Evolutionary conservation across 257 asterid genomes (phyloP), one percentile per base, ranked within the genome.

Genomic region (Solanum pinnatisectum): DNA sequence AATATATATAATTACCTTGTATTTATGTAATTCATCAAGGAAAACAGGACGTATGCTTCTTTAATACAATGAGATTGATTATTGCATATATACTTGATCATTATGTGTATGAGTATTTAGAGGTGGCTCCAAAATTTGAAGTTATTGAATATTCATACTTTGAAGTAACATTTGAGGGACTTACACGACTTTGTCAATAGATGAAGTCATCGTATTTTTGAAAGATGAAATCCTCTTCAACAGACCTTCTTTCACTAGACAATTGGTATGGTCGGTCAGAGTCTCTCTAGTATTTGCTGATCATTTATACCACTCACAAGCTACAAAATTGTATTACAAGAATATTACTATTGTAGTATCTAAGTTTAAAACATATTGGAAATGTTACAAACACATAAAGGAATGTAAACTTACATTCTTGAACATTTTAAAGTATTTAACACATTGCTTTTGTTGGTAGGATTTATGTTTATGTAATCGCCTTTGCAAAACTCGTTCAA

Each of bases 191-290:
- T 81, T 81, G 70, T 30, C 10, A 42, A 81, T 70, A 81, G 0
- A 79, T 79, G n/a, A 44, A 79, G 6, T 81, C 42, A 30, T 49
- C 22, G 3, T 18, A 20, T 30, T 49, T 81, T 49, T 30, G 85
- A 49, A 49, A 81, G 30, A 81, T 49, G 1, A 44, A 27, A 49
- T 49, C 30, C 2, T 81, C 70, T 81, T 81, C 10, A 49, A 81
- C 70, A 27, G 70, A 81, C 12, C 70, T 46, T 1, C 85, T 81
- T 81, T 81, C 44, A 30, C 70, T 33, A 9, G 42, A 44, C 18
- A 2, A 81, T 81, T 81, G 18, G 27, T 0, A 12, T 11, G 0
- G 42, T 9, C 0, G 67, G 0, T 81, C 44, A 9, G 68, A 27
- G 44, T 81, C 65, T 22, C 63, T 36, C 65, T 18, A 42, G 77